Conservation (phyloP, 495 filamentous ascomycete genomes). For the Podospora pseudopauciseta region DNA sequence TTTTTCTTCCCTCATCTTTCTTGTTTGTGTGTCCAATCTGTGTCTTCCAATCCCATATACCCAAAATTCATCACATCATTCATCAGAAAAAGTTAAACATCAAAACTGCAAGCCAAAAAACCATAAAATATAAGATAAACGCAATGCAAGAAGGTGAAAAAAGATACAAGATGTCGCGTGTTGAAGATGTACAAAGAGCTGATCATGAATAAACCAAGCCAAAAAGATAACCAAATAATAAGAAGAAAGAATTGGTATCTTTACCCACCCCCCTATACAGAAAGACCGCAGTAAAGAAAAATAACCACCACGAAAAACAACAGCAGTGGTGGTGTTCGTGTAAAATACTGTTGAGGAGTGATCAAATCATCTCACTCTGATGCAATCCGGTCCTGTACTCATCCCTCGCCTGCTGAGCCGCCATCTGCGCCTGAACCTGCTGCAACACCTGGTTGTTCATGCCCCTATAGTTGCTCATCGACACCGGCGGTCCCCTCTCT, state of each 20-base stretch:
- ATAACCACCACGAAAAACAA: background rate
- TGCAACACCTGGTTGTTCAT: slow-evolving; percentile 20
- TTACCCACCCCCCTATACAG: background rate
- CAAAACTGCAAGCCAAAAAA: background rate
- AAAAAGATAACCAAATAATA: background rate
- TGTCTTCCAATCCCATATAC: background rate
- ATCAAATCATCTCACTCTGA: slow-evolving; percentile 47
- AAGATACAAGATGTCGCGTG: background rate
- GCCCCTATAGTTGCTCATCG: slow-evolving; percentile 13
- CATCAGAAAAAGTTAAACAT: background rate
- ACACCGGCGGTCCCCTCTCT: background rate
- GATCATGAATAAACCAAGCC: background rate
- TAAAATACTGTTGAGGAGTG: background rate
- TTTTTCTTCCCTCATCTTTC: background rate
- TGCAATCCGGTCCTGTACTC: slow-evolving; percentile 44
- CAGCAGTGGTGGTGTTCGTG: background rate
- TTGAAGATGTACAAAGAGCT: background rate
- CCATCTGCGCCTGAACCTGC: slow-evolving; percentile 26
- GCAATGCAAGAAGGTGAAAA: background rate
- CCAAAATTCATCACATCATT: background rate
- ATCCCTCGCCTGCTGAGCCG: slow-evolving; percentile 29
- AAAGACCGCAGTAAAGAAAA: background rate
- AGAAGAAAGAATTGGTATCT: background rate
- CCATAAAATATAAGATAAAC: background rate
- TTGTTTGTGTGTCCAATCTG: background rate